phyloP scores from a whole-genome alignment of 257 asterid species.

The Galeopsis tetrahit region DNA sequence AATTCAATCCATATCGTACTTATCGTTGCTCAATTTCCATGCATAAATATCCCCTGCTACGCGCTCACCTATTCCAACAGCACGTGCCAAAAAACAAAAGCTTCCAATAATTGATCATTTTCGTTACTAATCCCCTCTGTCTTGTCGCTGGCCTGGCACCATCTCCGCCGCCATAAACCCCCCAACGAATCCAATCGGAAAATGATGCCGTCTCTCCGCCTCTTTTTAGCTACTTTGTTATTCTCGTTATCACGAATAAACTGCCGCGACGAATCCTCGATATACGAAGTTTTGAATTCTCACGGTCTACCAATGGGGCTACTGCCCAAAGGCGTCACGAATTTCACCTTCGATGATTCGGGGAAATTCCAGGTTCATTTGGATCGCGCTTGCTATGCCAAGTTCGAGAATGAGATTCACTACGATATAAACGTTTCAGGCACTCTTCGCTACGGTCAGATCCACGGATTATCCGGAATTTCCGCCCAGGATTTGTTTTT shows the following conservation, averaged over 20 bases:
- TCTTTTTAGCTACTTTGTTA: constrained; percentile 34
- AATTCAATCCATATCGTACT: too few relatives aligned
- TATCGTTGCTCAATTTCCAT: too few relatives aligned
- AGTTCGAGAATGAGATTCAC: constrained; percentile 84
- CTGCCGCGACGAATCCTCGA: constrained; percentile 44
- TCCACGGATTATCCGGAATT: constrained; percentile 74
- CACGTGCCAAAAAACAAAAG: too few relatives aligned
- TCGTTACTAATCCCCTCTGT: too few relatives aligned
- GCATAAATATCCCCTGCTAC: too few relatives aligned
- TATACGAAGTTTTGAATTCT: constrained; percentile 64
- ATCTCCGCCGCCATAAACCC: not conserved
- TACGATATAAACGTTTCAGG: constrained; percentile 77
- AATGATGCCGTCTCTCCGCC: constrained; percentile 44
- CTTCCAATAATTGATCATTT: too few relatives aligned
- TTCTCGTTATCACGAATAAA: constrained; percentile 17
- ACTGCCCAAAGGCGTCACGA: constrained; percentile 81
- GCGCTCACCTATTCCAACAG: too few relatives aligned
- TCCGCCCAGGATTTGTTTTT: constrained; percentile 94
- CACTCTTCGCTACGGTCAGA: constrained; percentile 59
- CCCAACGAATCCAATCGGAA: constrained; percentile 4
- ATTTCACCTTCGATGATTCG: constrained; percentile 62
- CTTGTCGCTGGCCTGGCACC: not conserved
- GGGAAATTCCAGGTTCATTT: constrained; percentile 74
- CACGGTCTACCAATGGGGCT: constrained; percentile 90
- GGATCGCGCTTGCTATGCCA: constrained; percentile 85